Evolutionary conservation across 2,329 filamentous ascomycete genomes (phyloP), one percentile per base, ranked within the genome.

Genomic region (Sordariomycetes sp.): DNA sequence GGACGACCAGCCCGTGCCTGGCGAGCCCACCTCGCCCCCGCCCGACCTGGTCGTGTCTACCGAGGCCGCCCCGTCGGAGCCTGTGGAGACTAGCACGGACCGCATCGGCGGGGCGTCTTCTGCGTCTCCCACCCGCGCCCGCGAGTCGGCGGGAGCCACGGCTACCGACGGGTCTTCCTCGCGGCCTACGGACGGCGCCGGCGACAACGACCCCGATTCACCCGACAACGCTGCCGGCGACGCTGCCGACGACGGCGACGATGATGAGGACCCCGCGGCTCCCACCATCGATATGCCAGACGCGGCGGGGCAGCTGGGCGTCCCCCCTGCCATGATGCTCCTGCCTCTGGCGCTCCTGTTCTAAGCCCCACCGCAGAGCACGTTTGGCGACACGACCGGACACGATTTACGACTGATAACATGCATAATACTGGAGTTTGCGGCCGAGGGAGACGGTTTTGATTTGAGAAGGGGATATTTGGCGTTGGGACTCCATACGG

Each of bases 1-100:
- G 12, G 35, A 50, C 20, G 57, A 54, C n/a, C 52, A 58, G 55
- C 55, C 55, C 4, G 50, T 57, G 3, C 55, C 55, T 40, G 55
- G 55, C 7, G 34, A 57, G 20, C 55, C 46, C 20, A 25, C 35
- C 6, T 52, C 54, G 37, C 54, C 54, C 20, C 20, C 54, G 32
- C 55, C 46, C 20, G 46, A 37, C n/a, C 48, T 24, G 25, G 24
- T 14, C 40, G 18, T 24, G 25, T 43, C 25, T 43, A 50, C 40
- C 16, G 28, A 25, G 10, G 28, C 54, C 16, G 24, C 51, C 20
- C 40, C 40, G 14, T 46, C 40, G 3, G 40, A 46, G 14, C 40
- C n/a, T n/a, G 16, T n/a, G 10, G 40, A 46, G 40, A 46, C 40
- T n/a, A 51, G 48, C 48, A 51, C 48, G 22, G 22, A 51, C 8